Evolutionary conservation across 441 rosid species (phyloP), one percentile per base, ranked within the genome.

Genomic region (Rhodomyrtus psidioides): DNA sequence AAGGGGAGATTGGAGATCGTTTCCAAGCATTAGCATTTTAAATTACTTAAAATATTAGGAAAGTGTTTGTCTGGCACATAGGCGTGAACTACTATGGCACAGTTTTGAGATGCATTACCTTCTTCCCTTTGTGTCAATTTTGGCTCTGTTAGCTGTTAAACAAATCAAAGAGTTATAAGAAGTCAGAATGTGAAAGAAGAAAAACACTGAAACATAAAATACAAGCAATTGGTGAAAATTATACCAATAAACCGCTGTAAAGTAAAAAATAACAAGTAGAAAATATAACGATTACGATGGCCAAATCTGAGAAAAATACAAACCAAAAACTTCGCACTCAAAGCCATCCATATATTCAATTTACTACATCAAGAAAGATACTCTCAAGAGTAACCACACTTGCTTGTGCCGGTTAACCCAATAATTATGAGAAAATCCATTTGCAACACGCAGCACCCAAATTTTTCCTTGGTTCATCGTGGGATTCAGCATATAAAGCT

Each of bases 111-210:
- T 65, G 87, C 9, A n/a, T 87, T 94, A 96, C 99, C 99, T 93
- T 94, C 96, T 89, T 95, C 98, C 92, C 92, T 94, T 84, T 84
- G 92, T 49, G 97, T 89, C 88, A 96, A 86, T 89, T 94, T 97
- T 84, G 91, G 94, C 92, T 97, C 99, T 70, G 92, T 91, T 88
- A 94, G 87, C 98, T 96, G 96, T 89, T 81, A 70, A 89, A 49
- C 70, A 90, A 28, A 74, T 54, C 46, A 57, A 53, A 88, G 79
- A 65, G 49, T 65, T 65, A 65, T 7, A 34, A 34, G 79, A 23
- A 19, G 76, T 65, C n/a, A 34, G 76, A 89, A 87, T 81, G 53
- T 39, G 86, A 86, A 81, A 83, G 57, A 59, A 62, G 65, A 57
- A 56, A 86, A 44, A 81, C 56, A 54, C n/a, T 39, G 62, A 51